Conservation (phyloP, 148 eudicot species). For the Nepenthes gracilis region DNA sequence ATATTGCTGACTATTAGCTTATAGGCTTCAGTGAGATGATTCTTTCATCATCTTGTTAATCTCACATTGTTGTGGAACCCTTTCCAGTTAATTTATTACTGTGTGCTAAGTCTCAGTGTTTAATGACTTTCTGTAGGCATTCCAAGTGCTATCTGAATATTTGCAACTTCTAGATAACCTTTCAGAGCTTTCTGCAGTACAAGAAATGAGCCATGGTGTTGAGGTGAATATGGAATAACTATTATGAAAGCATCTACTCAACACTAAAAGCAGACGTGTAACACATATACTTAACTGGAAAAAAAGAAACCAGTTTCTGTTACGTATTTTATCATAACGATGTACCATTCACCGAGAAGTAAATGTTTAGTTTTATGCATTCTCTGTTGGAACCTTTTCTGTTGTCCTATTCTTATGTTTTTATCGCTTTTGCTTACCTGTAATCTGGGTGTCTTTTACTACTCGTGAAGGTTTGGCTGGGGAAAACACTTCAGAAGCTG, state of each 20-base stretch:
- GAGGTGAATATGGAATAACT: constrained; percentile 43
- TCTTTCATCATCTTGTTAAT: neutral
- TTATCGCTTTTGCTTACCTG: neutral
- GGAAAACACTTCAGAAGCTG: constrained; percentile 80
- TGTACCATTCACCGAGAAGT: no score
- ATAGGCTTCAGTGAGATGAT: neutral
- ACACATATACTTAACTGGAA: neutral
- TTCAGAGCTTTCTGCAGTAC: constrained; percentile 68
- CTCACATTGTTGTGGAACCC: neutral
- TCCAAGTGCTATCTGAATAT: constrained; percentile 86
- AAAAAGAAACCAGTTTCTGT: neutral
- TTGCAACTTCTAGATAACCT: constrained; percentile 78
- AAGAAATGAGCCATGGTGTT: constrained; percentile 86
- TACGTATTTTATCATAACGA: no score
- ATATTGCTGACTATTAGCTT: neutral
- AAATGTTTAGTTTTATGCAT: no score
- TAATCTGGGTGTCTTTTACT: no score
- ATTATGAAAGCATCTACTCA: neutral
- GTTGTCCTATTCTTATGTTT: neutral
- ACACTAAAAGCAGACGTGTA: neutral
- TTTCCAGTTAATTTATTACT: neutral
- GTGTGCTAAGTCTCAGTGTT: constrained; percentile 4
- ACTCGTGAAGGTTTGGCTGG: constrained; percentile 75
- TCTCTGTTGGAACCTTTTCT: no score
- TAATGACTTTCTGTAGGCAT: constrained; percentile 52